Evolutionary conservation across 768 basidiomycete species (phyloP).

Genomic region (Tulasnella calospora): DNA sequence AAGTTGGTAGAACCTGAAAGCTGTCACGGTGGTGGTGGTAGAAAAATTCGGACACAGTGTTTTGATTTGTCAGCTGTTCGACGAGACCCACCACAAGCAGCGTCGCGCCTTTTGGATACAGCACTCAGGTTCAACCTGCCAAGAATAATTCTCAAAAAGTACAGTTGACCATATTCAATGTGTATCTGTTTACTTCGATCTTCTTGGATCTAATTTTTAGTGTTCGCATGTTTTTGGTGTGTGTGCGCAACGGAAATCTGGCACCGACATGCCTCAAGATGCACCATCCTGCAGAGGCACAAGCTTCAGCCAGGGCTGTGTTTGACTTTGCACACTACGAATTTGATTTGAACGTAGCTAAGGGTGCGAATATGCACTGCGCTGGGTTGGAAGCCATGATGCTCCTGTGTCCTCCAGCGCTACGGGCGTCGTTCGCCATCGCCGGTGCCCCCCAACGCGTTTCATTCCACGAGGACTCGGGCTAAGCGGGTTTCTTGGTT

Average conservation of each 20-base stretch:
- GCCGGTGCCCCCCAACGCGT: background rate
- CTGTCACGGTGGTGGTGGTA: background rate
- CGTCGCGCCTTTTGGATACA: background rate
- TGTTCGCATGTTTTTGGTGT: background rate
- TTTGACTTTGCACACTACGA: background rate
- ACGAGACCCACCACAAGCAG: background rate
- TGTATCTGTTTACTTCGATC: background rate
- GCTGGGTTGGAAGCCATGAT: background rate
- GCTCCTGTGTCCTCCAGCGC: background rate
- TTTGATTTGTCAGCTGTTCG: slow-evolving; percentile 5
- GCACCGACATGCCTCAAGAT: background rate
- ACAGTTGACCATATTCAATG: background rate
- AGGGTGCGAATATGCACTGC: background rate
- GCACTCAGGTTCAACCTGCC: background rate
- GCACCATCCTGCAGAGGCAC: background rate
- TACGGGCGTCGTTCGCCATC: background rate
- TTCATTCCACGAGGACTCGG: background rate
- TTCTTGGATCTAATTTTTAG: background rate
- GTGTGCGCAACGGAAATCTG: background rate
- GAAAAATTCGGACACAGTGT: slow-evolving; percentile 16
- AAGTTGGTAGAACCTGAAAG: background rate
- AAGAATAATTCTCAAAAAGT: background rate
- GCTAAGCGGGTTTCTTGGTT: background rate
- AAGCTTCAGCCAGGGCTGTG: background rate
- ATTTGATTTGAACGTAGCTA: background rate